Percentiles rank a stretch among this genome's conserved stretches.
Conservation (phyloP, 2,329 filamentous ascomycete species). For the Sporothrix sp. region DNA sequence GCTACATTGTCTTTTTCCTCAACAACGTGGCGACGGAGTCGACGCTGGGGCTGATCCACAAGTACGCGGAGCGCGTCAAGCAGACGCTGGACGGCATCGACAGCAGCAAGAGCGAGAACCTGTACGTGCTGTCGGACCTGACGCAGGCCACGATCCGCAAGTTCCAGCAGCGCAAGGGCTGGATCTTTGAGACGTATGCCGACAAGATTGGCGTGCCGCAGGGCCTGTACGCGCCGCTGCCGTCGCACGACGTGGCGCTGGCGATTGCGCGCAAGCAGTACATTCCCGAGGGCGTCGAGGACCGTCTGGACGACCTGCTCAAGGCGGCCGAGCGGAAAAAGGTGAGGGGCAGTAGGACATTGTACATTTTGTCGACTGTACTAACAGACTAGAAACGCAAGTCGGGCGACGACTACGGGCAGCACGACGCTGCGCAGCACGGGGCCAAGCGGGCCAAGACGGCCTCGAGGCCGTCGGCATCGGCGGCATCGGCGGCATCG, state of each 20-base stretch:
- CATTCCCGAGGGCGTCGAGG: constrained; percentile 65
- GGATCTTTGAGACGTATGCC: constrained; percentile 75
- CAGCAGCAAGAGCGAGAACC: constrained; percentile 55
- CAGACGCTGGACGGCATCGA: constrained; percentile 73
- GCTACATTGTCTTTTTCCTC: constrained; percentile 86
- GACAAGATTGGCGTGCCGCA: constrained; percentile 72
- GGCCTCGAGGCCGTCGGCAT: constrained; percentile 23
- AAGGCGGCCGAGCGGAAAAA: constrained; percentile 63
- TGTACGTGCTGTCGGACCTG: constrained; percentile 84
- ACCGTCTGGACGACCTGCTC: constrained; percentile 61
- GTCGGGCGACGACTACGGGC: constrained; percentile 37
- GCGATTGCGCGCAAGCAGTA: constrained; percentile 80
- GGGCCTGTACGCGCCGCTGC: constrained; percentile 65
- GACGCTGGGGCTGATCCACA: constrained; percentile 81
- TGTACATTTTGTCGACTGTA: no score
- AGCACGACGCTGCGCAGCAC: constrained; percentile 26
- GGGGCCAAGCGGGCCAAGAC: constrained; percentile 32
- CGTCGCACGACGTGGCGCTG: constrained; percentile 68
- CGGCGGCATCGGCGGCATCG: constrained; percentile 18
- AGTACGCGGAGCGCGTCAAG: constrained; percentile 88
- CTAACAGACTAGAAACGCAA: constrained; percentile 40
- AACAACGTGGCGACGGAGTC: constrained; percentile 72
- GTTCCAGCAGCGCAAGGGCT: constrained; percentile 78
- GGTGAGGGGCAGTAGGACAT: constrained; percentile 29
- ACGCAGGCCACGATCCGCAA: constrained; percentile 71